phyloP scores from a whole-genome alignment of 768 basidiomycete genomes.

The Mrakia gelida region DNA sequence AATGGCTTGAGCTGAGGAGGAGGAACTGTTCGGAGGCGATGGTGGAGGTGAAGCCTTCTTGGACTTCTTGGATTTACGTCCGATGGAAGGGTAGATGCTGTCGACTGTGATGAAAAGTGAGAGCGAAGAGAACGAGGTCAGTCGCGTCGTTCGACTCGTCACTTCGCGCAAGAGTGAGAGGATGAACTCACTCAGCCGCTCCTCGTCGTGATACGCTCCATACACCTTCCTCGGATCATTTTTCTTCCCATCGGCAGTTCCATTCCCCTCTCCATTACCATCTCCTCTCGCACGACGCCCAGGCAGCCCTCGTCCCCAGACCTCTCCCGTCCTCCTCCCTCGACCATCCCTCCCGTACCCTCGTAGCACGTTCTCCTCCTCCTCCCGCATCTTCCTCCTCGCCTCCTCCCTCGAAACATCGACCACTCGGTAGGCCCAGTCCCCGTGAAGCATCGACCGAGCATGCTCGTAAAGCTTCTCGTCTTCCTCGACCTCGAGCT shows the following conservation, averaged over 20 bases:
- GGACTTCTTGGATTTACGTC: background rate
- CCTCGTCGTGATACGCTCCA: constrained; percentile 16
- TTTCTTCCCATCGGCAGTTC: constrained; percentile 34
- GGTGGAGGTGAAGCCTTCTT: background rate
- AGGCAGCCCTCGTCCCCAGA: constrained; percentile 26
- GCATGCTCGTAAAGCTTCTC: constrained; percentile 74
- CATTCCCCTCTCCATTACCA: constrained; percentile 46
- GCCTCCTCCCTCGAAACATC: constrained; percentile 47
- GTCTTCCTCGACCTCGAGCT: constrained; percentile 46
- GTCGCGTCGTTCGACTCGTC: background rate
- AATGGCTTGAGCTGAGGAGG: background rate
- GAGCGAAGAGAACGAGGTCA: background rate
- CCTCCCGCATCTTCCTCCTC: constrained; percentile 64
- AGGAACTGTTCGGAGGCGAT: constrained; percentile 4
- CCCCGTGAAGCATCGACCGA: constrained; percentile 75
- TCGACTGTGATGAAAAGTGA: background rate
- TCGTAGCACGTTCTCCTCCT: constrained; percentile 76
- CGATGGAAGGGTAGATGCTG: constrained; percentile 18
- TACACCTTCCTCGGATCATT: background rate
- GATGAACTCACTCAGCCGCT: constrained; percentile 3
- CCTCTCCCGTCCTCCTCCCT: constrained; percentile 38
- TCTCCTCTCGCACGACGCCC: background rate
- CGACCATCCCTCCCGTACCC: constrained; percentile 55
- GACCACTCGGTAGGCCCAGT: constrained; percentile 48
- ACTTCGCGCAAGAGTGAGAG: background rate